A percentile compares a stretch with the other conserved stretches of the same genome.
These are phyloP conservation scores for Silene noctiflora DNA, from an alignment of 179 eudicot species.

Conservation along the genomic window DNA sequence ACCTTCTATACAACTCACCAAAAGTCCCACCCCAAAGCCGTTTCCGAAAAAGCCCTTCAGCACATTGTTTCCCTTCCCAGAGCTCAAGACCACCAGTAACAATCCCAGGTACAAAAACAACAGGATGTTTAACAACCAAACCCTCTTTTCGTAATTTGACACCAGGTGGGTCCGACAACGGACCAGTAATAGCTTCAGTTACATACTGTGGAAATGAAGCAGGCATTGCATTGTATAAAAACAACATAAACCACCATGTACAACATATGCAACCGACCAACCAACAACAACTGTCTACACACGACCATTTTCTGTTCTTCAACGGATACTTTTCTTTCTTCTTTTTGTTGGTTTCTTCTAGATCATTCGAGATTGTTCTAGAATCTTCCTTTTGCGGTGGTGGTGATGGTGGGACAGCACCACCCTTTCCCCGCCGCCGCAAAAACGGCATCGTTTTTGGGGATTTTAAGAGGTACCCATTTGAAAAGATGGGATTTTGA, in stretches of 20 bases:
- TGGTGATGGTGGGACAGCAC: neutral
- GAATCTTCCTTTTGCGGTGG: conserved; percentile 8
- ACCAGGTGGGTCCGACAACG: conserved; percentile 79
- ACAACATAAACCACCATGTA: conserved; percentile 75
- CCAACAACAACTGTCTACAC: conserved; percentile 84
- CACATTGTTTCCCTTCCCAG: conserved; percentile 86
- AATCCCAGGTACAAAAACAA: conserved; percentile 89
- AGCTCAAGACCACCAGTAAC: conserved; percentile 93
- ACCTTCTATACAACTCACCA: conserved; percentile 89
- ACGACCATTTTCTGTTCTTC: conserved; percentile 45
- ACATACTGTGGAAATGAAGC: conserved; percentile 87
- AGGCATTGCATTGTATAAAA: conserved; percentile 73
- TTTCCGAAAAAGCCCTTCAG: conserved; percentile 74
- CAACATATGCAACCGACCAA: conserved; percentile 59
- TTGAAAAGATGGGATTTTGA: neutral
- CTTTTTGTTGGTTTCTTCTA: neutral
- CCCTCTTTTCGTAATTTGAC: conserved; percentile 66
- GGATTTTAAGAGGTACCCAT: conserved; percentile 7
- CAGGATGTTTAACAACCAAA: conserved; percentile 69
- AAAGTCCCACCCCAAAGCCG: conserved; percentile 95
- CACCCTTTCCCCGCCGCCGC: conserved; percentile 26
- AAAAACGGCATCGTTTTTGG: conserved; percentile 23
- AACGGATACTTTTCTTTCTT: neutral
- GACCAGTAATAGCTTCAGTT: conserved; percentile 81
- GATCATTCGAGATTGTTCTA: neutral